These are phyloP conservation scores for Durusdinium trenchii DNA, from an alignment of 73 alveolate species.

Conservation along the genomic window DNA sequence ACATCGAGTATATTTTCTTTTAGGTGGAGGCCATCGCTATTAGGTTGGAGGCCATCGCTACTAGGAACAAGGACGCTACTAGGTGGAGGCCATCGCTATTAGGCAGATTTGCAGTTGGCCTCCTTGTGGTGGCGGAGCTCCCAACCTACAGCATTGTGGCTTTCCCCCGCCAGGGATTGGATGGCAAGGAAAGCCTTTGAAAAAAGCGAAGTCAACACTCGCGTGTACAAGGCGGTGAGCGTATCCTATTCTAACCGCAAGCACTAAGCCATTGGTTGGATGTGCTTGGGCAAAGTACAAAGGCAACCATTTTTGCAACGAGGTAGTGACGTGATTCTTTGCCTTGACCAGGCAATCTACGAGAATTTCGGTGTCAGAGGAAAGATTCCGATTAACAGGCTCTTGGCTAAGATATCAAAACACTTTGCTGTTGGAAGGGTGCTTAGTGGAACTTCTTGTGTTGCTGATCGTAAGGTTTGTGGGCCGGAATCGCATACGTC, in stretches of 20 bases:
- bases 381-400: constrained; percentile 76
- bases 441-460: neutral
- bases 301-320: neutral
- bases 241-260: neutral
- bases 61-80: too few species aligned
- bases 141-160: neutral
- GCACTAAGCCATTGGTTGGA: neutral
- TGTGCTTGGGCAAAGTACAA: neutral
- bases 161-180: constrained; percentile 94
- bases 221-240: constrained; percentile 89
- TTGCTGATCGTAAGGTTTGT: constrained; percentile 25
- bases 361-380: constrained; percentile 93
- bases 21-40: too few species aligned
- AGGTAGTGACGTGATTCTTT: neutral
- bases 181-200: constrained; percentile 79
- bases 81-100: too few species aligned
- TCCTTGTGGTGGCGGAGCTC: neutral
- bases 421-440: too few species aligned
- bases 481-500: constrained; percentile 84
- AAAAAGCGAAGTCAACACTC: constrained; percentile 83
- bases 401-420: neutral
- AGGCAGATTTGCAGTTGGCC: neutral
- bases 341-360: constrained; percentile 26
- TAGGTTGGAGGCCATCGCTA: too few species aligned
- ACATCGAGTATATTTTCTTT: too few species aligned